Conservation (phyloP, 2,329 filamentous ascomycete species). For the Harringtonia lauricola region DNA sequence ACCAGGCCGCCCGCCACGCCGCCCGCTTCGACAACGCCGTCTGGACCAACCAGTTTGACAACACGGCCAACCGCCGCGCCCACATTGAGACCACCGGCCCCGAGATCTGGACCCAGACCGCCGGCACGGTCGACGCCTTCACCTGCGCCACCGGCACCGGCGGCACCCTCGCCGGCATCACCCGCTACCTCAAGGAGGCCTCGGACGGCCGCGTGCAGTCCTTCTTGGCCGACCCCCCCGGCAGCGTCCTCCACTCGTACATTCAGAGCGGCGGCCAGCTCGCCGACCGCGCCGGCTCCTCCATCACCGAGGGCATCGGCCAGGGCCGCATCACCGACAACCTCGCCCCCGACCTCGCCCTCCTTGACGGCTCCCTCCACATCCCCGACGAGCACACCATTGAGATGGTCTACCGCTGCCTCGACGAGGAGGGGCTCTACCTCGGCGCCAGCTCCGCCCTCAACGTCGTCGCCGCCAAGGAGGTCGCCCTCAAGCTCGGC, state of each 20-base stretch:
- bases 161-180: slow-evolving; percentile 81
- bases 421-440: slow-evolving; percentile 94
- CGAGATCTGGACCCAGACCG: slow-evolving; percentile 92
- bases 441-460: slow-evolving; percentile 86
- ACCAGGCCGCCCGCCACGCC: slow-evolving; percentile 87
- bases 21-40: slow-evolving; percentile 77
- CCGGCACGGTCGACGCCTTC: slow-evolving; percentile 79
- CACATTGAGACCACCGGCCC: slow-evolving; percentile 96
- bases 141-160: slow-evolving; percentile 91
- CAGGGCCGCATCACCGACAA: slow-evolving; percentile 97
- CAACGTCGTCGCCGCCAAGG: slow-evolving; percentile 91
- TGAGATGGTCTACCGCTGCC: slow-evolving; percentile 91
- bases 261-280: slow-evolving; percentile 76
- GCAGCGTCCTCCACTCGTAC: slow-evolving; percentile 87
- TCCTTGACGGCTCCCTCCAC: slow-evolving; percentile 74
- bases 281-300: slow-evolving; percentile 68
- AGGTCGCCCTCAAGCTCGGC: slow-evolving; percentile 84
- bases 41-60: slow-evolving; percentile 99
- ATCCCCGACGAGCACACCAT: slow-evolving; percentile 92
- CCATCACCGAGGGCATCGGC: slow-evolving; percentile 95
- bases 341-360: slow-evolving; percentile 68
- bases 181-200: slow-evolving; percentile 77
- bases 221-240: slow-evolving; percentile 89
- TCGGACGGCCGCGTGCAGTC: slow-evolving; percentile 70
- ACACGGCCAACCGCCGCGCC: slow-evolving; percentile 82